A percentile compares a stretch with the other conserved stretches of the same genome.
Evolutionary conservation across 805 yeast species (phyloP).

Genomic region (Metschnikowia aberdeeniae): DNA sequence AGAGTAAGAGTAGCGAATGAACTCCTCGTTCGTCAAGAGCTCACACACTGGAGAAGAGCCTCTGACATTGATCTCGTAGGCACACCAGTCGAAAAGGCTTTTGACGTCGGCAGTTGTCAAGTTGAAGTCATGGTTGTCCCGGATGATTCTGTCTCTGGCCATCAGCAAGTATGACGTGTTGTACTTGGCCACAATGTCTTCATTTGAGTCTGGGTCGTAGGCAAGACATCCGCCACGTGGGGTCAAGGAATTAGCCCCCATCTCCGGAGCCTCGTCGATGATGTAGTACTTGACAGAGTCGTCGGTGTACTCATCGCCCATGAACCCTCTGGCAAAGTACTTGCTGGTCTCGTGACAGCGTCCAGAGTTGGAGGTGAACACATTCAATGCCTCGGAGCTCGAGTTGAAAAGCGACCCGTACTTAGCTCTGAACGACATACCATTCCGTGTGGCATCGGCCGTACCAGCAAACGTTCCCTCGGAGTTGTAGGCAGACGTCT

Average conservation of each 20-base stretch:
- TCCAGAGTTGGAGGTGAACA: constrained; percentile 53
- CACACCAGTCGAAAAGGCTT: constrained; percentile 59
- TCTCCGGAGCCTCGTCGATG: constrained; percentile 42
- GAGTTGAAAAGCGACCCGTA: constrained; percentile 46
- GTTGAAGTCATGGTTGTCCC: constrained; percentile 50
- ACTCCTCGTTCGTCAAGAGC: constrained; percentile 65
- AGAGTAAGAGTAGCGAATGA: constrained; percentile 56
- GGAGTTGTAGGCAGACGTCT: constrained; percentile 44
- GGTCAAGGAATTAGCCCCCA: constrained; percentile 60
- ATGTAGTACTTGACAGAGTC: constrained; percentile 33
- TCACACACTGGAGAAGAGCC: constrained; percentile 68
- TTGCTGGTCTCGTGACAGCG: constrained; percentile 54
- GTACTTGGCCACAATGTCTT: constrained; percentile 22
- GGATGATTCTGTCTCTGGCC: constrained; percentile 57
- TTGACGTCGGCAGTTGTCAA: constrained; percentile 51
- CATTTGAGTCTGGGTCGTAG: constrained; percentile 30
- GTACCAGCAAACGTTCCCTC: constrained; percentile 50
- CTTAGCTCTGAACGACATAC: constrained; percentile 43
- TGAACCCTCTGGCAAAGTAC: constrained; percentile 57
- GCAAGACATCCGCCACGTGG: constrained; percentile 45
- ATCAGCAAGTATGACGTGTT: constrained; percentile 43
- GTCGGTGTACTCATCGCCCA: constrained; percentile 39
- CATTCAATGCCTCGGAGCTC: constrained; percentile 32
- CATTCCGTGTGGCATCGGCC: constrained; percentile 45
- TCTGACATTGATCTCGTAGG: constrained; percentile 66